A percentile compares a stretch with the other conserved stretches of the same genome.
phyloP scores from a whole-genome alignment of 1,284 basidiomycete genomes.

The Cutaneotrichosporon sp. region DNA sequence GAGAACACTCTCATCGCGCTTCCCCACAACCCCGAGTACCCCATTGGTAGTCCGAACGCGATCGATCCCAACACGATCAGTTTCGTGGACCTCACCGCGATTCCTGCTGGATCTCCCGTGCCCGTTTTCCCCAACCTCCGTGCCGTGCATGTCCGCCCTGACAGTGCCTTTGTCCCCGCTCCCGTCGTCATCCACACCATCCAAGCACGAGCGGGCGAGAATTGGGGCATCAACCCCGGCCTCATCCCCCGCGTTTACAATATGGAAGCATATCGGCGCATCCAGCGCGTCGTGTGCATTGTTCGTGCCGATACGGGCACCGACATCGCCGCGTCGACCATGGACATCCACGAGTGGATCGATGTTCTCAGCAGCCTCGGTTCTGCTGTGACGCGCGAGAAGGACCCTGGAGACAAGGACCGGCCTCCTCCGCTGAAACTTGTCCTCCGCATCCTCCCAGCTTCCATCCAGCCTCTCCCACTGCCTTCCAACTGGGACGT shows the following conservation, averaged over 20 bases:
- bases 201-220: not conserved
- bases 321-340: not conserved
- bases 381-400: not conserved
- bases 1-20: not conserved
- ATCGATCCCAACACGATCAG: not conserved
- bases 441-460: not conserved
- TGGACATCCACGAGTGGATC: not conserved
- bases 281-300: not conserved
- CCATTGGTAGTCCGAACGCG: not conserved
- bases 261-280: not conserved
- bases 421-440: not conserved
- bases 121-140: not conserved
- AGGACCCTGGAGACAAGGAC: not conserved
- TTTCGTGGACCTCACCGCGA: not conserved
- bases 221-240: not conserved
- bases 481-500: not conserved
- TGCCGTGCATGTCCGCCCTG: not conserved
- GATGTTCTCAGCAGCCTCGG: not conserved
- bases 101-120: not conserved
- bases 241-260: not conserved
- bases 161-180: not conserved
- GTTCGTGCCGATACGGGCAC: not conserved
- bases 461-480: not conserved
- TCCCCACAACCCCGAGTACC: not conserved
- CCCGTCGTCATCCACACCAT: not conserved